Evolutionary conservation across 345 rosid genomes (phyloP).

Genomic region (Mercurialis annua): DNA sequence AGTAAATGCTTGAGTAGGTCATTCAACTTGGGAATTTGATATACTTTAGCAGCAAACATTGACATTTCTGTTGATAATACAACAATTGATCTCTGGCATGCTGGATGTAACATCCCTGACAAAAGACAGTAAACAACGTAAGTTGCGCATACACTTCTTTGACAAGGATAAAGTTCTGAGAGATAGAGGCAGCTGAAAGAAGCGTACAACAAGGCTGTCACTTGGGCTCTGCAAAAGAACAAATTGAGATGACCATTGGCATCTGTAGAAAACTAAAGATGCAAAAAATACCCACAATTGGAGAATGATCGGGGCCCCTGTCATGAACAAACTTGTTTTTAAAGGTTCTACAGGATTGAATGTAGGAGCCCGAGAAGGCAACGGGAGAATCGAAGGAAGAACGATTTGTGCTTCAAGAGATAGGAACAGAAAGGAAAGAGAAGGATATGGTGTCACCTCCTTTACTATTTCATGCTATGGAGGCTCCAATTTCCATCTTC

Average conservation of each 20-base stretch:
- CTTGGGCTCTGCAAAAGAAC: constrained; percentile 56
- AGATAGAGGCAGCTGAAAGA: constrained; percentile 84
- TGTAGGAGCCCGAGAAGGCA: neutral
- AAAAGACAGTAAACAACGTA: constrained; percentile 13
- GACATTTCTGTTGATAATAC: constrained; percentile 59
- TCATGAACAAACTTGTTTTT: neutral
- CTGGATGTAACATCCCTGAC: constrained; percentile 56
- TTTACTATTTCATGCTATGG: neutral
- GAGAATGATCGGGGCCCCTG: neutral
- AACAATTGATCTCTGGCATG: constrained; percentile 60
- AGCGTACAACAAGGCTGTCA: constrained; percentile 52
- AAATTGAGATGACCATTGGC: neutral
- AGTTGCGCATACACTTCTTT: constrained; percentile 8
- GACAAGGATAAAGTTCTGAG: constrained; percentile 48
- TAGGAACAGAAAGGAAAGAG: neutral
- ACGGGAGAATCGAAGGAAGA: neutral
- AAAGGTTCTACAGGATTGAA: neutral
- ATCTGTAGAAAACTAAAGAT: neutral
- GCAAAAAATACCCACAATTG: neutral
- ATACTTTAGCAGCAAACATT: constrained; percentile 76
- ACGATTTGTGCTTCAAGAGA: neutral
- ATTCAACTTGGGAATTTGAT: constrained; percentile 50
- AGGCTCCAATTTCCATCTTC: neutral
- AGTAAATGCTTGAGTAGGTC: constrained; percentile 55
- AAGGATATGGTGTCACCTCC: neutral